Base-by-base conservation (phyloP, 495 filamentous ascomycete genomes). In the Jackrogersella minutella region DNA sequence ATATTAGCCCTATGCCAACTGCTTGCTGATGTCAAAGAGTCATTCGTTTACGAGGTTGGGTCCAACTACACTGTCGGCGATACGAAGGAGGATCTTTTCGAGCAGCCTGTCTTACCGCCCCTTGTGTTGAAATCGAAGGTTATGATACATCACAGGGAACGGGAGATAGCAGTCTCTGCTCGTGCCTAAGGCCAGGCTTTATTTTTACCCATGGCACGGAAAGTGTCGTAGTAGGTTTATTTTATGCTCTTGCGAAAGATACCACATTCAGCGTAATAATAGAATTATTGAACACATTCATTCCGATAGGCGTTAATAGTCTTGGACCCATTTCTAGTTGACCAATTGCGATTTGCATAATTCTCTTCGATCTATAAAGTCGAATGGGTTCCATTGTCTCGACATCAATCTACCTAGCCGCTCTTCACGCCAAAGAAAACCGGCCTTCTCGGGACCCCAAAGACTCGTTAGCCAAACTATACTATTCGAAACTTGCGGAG, bases 1-100 rank as follows among this genome's bases (percentile, higher is more conserved):
- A 57, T 62, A 34, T 63, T 58, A 16, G 69, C 58, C 21, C 64
- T 80, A 11, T 69, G 73, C 34, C 60, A 64, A 33, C 60, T 81
- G 51, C 77, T 81, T 67, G 76, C 78, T 19, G 69, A 73, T 22
- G 76, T 82, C 22, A 77, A 70, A 52, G 75, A 74, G 37, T 78
- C 78, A 11, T 82, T 80, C 62, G 64, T 64, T 14, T 77, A 73
- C 50, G 79, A 81, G 62, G 60, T 76, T 6, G 73, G 76, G 3
- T 64, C 49, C 24, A 62, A 64, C 34, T 62, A 67, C 40, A 68
- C 59, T 6, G 39, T 73, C 26, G 58, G 58, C 49, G 68, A 71
- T 30, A 52, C 55, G 6, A 69, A 68, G 30, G 69, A 72, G 40
- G 62, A 66, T 24, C 21, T 66, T 16, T 26, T 36, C 47, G 72